phyloP scores from a whole-genome alignment of 2,329 filamentous ascomycete genomes.

The Verruconis gallopava region DNA sequence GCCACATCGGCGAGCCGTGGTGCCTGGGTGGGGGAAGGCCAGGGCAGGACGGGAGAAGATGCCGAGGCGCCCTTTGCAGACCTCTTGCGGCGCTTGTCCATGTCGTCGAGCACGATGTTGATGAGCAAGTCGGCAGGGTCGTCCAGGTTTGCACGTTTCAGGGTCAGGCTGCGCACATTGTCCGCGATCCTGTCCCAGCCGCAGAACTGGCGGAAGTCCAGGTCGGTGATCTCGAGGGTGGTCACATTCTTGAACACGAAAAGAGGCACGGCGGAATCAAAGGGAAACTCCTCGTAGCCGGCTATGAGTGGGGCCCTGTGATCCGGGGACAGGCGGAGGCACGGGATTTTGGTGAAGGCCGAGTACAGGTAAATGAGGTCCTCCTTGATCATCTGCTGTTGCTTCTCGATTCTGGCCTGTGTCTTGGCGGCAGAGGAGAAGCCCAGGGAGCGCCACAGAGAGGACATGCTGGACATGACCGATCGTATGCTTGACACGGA shows the following conservation, averaged over 20 bases:
- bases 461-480: slow-evolving; percentile 93
- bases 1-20: slow-evolving; percentile 53
- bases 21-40: slow-evolving; percentile 49
- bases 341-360: slow-evolving; percentile 96
- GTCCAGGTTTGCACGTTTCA: slow-evolving; percentile 78
- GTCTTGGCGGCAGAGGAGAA: slow-evolving; percentile 56
- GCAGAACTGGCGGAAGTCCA: slow-evolving; percentile 94
- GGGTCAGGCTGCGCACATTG: slow-evolving; percentile 74
- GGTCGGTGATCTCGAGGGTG: slow-evolving; percentile 82
- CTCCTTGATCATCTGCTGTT: slow-evolving; percentile 70
- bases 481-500: slow-evolving; percentile 95
- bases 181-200: slow-evolving; percentile 93
- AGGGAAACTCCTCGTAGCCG: slow-evolving; percentile 94
- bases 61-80: slow-evolving; percentile 74
- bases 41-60: slow-evolving; percentile 67
- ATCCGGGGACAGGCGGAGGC: slow-evolving; percentile 79
- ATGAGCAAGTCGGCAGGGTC: slow-evolving; percentile 83
- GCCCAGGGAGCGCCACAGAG: slow-evolving; percentile 80
- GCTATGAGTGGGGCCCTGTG: slow-evolving; percentile 80
- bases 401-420: slow-evolving; percentile 72
- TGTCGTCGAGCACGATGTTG: slow-evolving; percentile 89
- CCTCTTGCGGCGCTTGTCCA: slow-evolving; percentile 78
- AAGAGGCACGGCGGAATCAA: slow-evolving; percentile 93
- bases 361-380: slow-evolving; percentile 96
- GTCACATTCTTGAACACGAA: slow-evolving; percentile 95